These are phyloP conservation scores for Bifiguratus adelaidae DNA, from an alignment of 192 early-diverging fungal species.

Conservation along the genomic window DNA sequence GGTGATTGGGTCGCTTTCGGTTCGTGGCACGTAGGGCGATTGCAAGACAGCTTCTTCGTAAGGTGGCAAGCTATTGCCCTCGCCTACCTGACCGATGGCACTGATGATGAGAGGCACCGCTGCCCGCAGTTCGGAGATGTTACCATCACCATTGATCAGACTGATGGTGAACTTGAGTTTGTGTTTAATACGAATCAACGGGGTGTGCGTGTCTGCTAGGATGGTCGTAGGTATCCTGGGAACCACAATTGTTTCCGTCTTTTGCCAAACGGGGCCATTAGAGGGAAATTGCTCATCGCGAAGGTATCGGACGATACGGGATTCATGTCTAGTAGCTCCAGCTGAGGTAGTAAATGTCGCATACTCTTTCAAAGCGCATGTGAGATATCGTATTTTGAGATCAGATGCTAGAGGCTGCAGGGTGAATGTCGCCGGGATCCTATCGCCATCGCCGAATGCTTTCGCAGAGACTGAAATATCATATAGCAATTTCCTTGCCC, in stretches of 20 bases:
- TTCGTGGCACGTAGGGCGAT: too few species aligned
- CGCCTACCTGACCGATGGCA: conserved; percentile 8
- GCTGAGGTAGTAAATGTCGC: conserved; percentile 22
- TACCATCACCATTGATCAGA: conserved; percentile 17
- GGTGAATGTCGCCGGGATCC: conserved; percentile 32
- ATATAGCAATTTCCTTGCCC: conserved; percentile 44
- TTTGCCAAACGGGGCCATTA: conserved; percentile 5
- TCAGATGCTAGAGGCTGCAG: conserved; percentile 34
- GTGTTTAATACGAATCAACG: conserved; percentile 16
- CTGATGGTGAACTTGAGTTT: conserved; percentile 18
- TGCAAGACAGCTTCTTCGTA: conserved; percentile 21
- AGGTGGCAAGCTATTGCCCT: conserved; percentile 9
- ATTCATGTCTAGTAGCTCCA: neutral
- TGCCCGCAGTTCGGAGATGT: conserved; percentile 22
- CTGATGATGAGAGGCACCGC: conserved; percentile 18
- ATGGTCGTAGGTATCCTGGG: conserved; percentile 6
- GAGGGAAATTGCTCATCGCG: conserved; percentile 2
- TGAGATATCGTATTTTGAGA: conserved; percentile 25
- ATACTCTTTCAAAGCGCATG: conserved; percentile 42
- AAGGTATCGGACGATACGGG: neutral
- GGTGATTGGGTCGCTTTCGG: too few species aligned
- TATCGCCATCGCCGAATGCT: conserved; percentile 30
- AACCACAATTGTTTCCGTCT: conserved; percentile 9
- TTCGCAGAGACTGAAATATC: conserved; percentile 36
- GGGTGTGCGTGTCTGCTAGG: conserved; percentile 13